Evolutionary conservation across 1,284 basidiomycete species (phyloP), one percentile per base, ranked within the genome.

Genomic region (Dichomitus squalens): DNA sequence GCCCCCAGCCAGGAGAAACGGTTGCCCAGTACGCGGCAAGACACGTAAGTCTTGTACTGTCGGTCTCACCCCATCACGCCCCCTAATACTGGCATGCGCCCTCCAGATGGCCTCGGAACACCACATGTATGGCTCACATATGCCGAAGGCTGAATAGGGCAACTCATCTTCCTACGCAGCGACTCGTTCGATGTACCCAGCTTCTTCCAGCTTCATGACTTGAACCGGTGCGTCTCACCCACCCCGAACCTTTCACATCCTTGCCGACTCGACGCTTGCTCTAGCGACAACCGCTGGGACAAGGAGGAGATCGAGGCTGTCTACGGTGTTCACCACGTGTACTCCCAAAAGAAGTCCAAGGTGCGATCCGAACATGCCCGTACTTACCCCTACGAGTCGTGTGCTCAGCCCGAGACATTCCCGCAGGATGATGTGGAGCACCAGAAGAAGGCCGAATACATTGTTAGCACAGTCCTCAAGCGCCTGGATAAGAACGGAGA

Each of bases 301-400:
- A 77, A 80, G 56, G 85, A 87, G 60, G 93, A 96, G 73, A 90
- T 96, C 60, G 88, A 96, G 71, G 92, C 93, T 6, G 85, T 96
- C 41, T 96, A 97, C 67, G 96, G 96, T 56, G 91, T 99, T 21
- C 95, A 98, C 73, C 97, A 99, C 73, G 84, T 96, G 58, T 94
- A 94, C 66, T 92, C 93, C 20, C 87, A 92, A 74, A 90, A 93
- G 74, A 87, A 91, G 74, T 91, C 93, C 21, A 87, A 85, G 79
- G 88, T 82, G 55, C n/a, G 66, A 50, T 21, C 34, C 34, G 11
- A n/a, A 34, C 25, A 9, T n/a, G n/a, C n/a, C n/a, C n/a, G n/a
- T 23, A 27, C 21, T 6, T 21, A 20, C 16, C 4, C 12, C 2
- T 36, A 29, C 25, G 3, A 25, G 21, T 35, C 21, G 16, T n/a